Base-by-base conservation (phyloP, 2,329 filamentous ascomycete genomes). In the Decorospora gaudefroyi region DNA sequence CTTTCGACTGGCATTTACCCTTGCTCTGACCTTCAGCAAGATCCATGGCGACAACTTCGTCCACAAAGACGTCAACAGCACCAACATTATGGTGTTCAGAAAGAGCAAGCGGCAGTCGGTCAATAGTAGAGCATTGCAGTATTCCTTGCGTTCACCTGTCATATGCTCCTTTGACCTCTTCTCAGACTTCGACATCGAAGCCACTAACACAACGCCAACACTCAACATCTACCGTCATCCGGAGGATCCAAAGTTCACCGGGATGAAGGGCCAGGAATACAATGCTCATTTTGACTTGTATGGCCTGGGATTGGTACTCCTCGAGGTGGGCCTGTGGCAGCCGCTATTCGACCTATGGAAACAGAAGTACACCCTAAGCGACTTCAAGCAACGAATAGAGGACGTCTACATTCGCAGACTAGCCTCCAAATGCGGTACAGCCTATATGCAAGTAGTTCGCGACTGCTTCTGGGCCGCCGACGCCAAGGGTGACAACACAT, bases 161-260 rank as follows among this genome's bases (percentile, higher is more conserved):
- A 73, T 90, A 29, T 85, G 85, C 1, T 86, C 86, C 0, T 91
- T 89, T 55, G 87, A 91, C 52, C 70, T 90, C 3, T 92, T 91
- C 61, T 82, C 80, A 4, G 76, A 77, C 39, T 76, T 69, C 51
- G 73, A 72, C 33, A 75, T 81, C 30, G 78, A 79, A 37, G 68
- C 69, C 6, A 19, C 54, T 13, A 60, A 49, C 41, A 68, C 76
- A 5, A 74, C 76, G 27, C 57, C 62, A 17, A 51, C 57, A n/a
- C 72, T 74, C 6, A 82, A 79, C 49, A 82, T 85, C 56, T 85
- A 86, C 65, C 79, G 81, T n/a, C 86, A 90, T 61, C 83, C 85
- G 0, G 74, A 86, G 9, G 75, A 74, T 42, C 71, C 72, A 7
- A 67, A 67, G 33, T 64, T 59, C 26, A 69, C 62, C 6, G 64